Conservation (phyloP, 1,284 basidiomycete species). For the Laetiporus sulphureus region DNA sequence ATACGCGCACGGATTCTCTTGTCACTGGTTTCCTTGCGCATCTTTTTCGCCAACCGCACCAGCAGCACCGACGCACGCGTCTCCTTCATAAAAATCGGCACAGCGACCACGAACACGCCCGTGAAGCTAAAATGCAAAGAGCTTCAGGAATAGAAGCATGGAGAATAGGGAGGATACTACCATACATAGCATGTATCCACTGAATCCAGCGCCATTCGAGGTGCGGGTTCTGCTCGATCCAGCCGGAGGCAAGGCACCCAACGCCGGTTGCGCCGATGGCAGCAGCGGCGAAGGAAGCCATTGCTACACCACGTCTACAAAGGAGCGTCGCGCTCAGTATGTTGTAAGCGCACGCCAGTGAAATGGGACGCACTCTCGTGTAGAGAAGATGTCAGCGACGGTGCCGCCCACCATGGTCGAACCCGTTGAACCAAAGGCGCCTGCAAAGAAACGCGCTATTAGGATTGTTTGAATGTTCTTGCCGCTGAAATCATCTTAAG, state of each 20-base stretch:
- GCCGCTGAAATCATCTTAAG: constrained; percentile 34
- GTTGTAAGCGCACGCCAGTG: not conserved
- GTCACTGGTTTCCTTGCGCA: constrained; percentile 59
- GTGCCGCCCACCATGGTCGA: constrained; percentile 77
- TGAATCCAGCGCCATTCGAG: constrained; percentile 79
- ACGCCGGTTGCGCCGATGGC: constrained; percentile 57
- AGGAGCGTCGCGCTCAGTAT: not conserved
- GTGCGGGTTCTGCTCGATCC: constrained; percentile 56
- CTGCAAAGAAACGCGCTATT: constrained; percentile 60
- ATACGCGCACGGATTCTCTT: constrained; percentile 53
- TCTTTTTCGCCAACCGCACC: constrained; percentile 45
- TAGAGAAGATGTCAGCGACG: constrained; percentile 64
- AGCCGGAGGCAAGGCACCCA: constrained; percentile 62
- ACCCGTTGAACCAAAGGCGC: constrained; percentile 63
- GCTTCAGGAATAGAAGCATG: constrained; percentile 2
- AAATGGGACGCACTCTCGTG: constrained; percentile 39
- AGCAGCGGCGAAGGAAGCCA: constrained; percentile 58
- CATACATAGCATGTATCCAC: constrained; percentile 69
- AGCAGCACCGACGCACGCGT: constrained; percentile 59
- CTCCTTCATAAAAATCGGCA: constrained; percentile 49
- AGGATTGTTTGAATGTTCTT: constrained; percentile 67
- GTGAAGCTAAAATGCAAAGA: constrained; percentile 30
- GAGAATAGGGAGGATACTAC: constrained; percentile 7
- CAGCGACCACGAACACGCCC: constrained; percentile 35
- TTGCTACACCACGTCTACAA: constrained; percentile 62